These are phyloP conservation scores for Mycothermus thermophilus DNA, from an alignment of 495 filamentous ascomycete species.

Conservation along the genomic window DNA sequence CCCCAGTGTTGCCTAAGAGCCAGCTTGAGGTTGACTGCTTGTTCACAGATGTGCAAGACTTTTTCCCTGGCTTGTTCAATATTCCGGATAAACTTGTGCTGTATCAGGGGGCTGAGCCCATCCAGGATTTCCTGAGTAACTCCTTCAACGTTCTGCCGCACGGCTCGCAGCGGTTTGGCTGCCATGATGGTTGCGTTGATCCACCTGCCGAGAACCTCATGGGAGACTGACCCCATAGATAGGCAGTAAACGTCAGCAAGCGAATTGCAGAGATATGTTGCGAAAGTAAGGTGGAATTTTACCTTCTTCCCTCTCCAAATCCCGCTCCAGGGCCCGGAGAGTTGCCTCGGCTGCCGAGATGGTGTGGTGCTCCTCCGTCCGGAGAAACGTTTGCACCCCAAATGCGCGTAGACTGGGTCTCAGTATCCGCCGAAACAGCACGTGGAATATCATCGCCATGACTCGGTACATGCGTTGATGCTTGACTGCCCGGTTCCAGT, in stretches of 20 bases:
- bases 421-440: slow-evolving; percentile 8
- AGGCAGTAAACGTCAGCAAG: neutral
- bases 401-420: slow-evolving; percentile 6
- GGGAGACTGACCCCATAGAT: too few relatives aligned
- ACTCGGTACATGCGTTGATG: slow-evolving; percentile 2
- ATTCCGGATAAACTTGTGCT: neutral
- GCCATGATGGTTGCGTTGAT: slow-evolving; percentile 1
- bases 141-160: neutral
- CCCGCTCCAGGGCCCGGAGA: slow-evolving; percentile 2
- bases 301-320: slow-evolving; percentile 1
- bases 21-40: slow-evolving; percentile 8
- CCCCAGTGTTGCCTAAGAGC: neutral
- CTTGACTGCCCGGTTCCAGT: neutral
- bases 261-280: neutral
- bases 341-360: slow-evolving; percentile 3
- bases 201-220: slow-evolving; percentile 1
- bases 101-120: slow-evolving; percentile 1
- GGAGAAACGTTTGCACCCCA: slow-evolving; percentile 4
- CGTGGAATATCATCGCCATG: slow-evolving; percentile 8
- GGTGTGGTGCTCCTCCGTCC: neutral
- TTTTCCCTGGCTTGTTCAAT: neutral
- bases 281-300: neutral
- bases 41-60: slow-evolving; percentile 3
- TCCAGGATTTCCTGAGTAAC: slow-evolving; percentile 1
- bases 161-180: neutral